Percentiles rank a stretch among this genome's conserved stretches.
Evolutionary conservation across 73 alveolate genomes (phyloP).

Genomic region (Tetrahymena elliotti): DNA sequence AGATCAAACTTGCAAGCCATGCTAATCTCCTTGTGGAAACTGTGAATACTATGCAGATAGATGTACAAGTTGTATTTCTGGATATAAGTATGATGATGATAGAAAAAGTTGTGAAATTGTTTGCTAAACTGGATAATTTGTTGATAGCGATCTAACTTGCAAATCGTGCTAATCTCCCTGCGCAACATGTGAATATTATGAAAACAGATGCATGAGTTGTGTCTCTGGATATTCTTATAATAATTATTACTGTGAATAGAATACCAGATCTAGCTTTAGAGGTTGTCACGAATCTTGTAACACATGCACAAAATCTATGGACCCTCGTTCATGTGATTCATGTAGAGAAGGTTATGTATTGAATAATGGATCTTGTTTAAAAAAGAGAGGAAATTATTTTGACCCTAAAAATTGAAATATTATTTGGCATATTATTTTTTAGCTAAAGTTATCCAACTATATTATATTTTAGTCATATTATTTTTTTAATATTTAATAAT

Average conservation of each 20-base stretch:
- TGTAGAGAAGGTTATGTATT: neutral
- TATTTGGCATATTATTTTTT: neutral
- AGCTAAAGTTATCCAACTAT: no score
- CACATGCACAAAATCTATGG: neutral
- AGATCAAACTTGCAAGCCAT: neutral
- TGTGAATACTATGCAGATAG: neutral
- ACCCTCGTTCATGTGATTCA: neutral
- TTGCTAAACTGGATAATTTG: neutral
- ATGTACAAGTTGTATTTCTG: neutral
- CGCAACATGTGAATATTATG: neutral
- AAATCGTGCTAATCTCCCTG: neutral
- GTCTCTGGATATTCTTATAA: neutral
- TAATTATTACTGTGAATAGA: neutral
- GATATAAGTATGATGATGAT: neutral
- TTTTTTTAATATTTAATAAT: no score
- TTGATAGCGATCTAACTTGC: neutral
- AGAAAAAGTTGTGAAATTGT: neutral
- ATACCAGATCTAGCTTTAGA: neutral
- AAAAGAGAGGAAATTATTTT: neutral
- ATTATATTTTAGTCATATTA: no score
- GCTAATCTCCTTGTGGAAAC: neutral
- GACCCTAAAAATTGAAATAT: neutral
- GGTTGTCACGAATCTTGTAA: neutral
- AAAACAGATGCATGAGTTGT: neutral
- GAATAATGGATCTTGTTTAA: neutral